phyloP scores from a whole-genome alignment of 75 land plant species.

The Cupressus sempervirens region DNA sequence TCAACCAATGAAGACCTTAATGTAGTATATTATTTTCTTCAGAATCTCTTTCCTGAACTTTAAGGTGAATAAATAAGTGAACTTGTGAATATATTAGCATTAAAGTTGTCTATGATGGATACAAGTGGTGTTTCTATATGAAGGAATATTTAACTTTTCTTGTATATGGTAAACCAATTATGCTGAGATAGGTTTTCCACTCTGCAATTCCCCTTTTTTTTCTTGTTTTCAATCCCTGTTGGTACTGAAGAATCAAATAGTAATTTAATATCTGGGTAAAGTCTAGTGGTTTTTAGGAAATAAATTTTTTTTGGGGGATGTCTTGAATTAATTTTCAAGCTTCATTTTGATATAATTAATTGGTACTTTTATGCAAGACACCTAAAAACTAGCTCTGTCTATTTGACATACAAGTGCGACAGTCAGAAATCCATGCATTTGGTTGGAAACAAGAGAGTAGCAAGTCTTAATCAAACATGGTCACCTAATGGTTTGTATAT shows the following conservation, averaged over 20 bases:
- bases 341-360: slow-evolving; percentile 2
- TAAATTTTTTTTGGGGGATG: background rate
- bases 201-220: background rate
- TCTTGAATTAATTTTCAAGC: no score
- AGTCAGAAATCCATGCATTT: slow-evolving; percentile 69
- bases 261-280: background rate
- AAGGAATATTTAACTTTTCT: background rate
- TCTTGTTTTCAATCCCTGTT: background rate
- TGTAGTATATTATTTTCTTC: no score
- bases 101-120: background rate
- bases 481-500: slow-evolving; percentile 81
- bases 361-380: slow-evolving; percentile 37
- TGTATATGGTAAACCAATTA: background rate
- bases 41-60: no score
- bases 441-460: slow-evolving; percentile 92
- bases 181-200: background rate
- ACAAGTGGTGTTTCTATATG: background rate
- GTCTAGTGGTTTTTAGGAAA: background rate
- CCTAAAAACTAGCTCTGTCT: slow-evolving; percentile 72
- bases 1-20: no score
- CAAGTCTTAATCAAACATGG: slow-evolving; percentile 90
- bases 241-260: background rate
- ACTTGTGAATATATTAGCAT: no score
- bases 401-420: slow-evolving; percentile 63
- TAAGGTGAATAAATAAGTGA: no score